These are phyloP conservation scores for Cardamine chenopodiifolia DNA, from an alignment of 345 rosid genomes.

Conservation along the genomic window DNA sequence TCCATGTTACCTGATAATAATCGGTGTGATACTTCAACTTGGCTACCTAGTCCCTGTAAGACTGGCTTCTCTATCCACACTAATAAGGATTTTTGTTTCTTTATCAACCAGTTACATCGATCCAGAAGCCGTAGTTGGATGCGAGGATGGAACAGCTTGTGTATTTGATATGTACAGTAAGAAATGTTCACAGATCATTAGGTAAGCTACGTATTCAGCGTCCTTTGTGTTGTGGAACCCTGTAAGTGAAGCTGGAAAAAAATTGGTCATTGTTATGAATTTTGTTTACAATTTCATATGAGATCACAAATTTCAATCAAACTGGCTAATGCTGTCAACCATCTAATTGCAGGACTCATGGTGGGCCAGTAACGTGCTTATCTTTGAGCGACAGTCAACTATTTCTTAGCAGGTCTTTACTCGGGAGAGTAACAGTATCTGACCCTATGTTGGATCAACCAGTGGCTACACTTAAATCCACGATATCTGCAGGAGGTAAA, in stretches of 20 bases:
- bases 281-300: neutral
- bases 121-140: conserved; percentile 93
- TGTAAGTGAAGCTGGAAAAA: neutral
- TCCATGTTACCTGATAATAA: conserved; percentile 8
- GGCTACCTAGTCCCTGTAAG: neutral
- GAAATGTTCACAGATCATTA: conserved; percentile 75
- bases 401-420: conserved; percentile 70
- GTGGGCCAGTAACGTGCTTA: conserved; percentile 73
- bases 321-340: conserved; percentile 13
- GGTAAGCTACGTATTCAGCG: conserved; percentile 45
- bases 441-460: conserved; percentile 64
- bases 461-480: conserved; percentile 66
- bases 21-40: conserved; percentile 8
- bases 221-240: neutral
- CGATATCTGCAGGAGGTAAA: conserved; percentile 60
- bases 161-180: conserved; percentile 92
- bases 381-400: conserved; percentile 67
- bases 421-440: conserved; percentile 70
- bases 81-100: neutral
- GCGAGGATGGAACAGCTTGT: conserved; percentile 89
- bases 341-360: conserved; percentile 66
- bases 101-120: conserved; percentile 65
- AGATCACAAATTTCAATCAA: neutral
- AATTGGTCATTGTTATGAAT: neutral
- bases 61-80: conserved; percentile 1